Percentiles rank a stretch among this genome's conserved stretches.
phyloP scores from a whole-genome alignment of 2,329 filamentous ascomycete genomes.

The Capronia americana region DNA sequence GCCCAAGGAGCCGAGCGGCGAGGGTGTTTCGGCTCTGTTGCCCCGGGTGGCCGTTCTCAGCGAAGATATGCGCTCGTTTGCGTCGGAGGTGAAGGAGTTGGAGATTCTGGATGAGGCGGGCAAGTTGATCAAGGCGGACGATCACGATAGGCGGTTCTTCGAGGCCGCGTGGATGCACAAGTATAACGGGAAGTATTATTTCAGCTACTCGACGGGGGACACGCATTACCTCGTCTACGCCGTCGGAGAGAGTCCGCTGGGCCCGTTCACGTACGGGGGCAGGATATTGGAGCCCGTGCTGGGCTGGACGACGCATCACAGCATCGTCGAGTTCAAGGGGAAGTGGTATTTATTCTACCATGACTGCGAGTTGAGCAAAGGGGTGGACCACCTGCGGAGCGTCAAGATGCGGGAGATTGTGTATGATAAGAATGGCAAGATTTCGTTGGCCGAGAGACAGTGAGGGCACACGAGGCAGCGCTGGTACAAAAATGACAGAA shows the following conservation, averaged over 20 bases:
- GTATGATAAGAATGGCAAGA: constrained; percentile 31
- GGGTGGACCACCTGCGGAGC: constrained; percentile 72
- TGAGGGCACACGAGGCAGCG: neutral
- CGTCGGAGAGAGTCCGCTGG: constrained; percentile 67
- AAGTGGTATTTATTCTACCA: constrained; percentile 80
- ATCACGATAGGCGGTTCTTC: constrained; percentile 78
- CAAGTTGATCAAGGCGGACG: constrained; percentile 65
- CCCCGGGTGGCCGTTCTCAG: constrained; percentile 71
- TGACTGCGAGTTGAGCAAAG: constrained; percentile 71
- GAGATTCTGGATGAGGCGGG: constrained; percentile 67
- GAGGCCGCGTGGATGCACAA: constrained; percentile 83
- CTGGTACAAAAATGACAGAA: neutral
- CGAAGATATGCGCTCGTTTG: constrained; percentile 70
- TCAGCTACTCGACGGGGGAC: constrained; percentile 79
- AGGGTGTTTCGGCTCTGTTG: constrained; percentile 63
- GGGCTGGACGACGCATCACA: constrained; percentile 84
- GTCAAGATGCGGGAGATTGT: constrained; percentile 76
- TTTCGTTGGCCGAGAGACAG: constrained; percentile 32
- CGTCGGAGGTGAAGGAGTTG: constrained; percentile 62
- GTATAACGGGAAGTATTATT: constrained; percentile 72
- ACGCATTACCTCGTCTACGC: constrained; percentile 77
- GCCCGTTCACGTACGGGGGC: constrained; percentile 75
- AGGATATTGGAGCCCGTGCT: constrained; percentile 76
- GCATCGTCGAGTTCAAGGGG: constrained; percentile 74
- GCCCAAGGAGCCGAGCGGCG: constrained; percentile 65